Conservation (phyloP, 2,329 filamentous ascomycete genomes). For the Alternaria triticina region DNA sequence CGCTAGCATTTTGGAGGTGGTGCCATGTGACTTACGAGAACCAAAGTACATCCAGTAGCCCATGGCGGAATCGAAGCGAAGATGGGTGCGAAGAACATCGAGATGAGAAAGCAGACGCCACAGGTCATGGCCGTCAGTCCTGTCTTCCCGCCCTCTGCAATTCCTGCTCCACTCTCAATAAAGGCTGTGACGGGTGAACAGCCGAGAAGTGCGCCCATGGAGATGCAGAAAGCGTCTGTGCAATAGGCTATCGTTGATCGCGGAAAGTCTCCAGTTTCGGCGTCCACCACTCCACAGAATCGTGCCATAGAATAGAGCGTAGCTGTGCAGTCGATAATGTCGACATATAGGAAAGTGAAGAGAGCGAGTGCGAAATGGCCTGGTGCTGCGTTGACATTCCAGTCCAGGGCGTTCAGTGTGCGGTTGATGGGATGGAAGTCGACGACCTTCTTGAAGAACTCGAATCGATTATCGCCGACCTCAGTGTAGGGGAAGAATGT, state of each 20-base stretch:
- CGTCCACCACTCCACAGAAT: conserved; percentile 80
- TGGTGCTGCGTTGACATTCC: conserved; percentile 70
- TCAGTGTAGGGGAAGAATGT: conserved; percentile 79
- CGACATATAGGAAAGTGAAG: conserved; percentile 89
- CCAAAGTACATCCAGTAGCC: conserved; percentile 84
- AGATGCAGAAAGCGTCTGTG: conserved; percentile 82
- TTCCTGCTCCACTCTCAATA: conserved; percentile 85
- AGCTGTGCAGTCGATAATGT: conserved; percentile 86
- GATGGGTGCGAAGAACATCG: conserved; percentile 88
- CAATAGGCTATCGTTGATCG: conserved; percentile 84
- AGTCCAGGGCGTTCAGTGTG: conserved; percentile 75
- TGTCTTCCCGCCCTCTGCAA: conserved; percentile 84
- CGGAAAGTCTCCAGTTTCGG: conserved; percentile 83
- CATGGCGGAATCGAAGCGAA: conserved; percentile 89
- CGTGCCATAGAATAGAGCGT: conserved; percentile 90
- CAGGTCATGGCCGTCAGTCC: conserved; percentile 80
- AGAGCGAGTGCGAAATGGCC: conserved; percentile 81
- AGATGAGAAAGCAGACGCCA: conserved; percentile 84
- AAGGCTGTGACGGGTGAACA: conserved; percentile 84
- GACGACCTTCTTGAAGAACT: conserved; percentile 87
- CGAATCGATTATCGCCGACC: conserved; percentile 71
- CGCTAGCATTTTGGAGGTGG: neutral
- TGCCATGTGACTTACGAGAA: conserved; percentile 64
- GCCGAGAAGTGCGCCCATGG: conserved; percentile 79
- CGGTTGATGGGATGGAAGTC: conserved; percentile 77